Evolutionary conservation across 1,139 yeast species (phyloP), one percentile per base, ranked within the genome.

Genomic region (Geotrichum candidum): DNA sequence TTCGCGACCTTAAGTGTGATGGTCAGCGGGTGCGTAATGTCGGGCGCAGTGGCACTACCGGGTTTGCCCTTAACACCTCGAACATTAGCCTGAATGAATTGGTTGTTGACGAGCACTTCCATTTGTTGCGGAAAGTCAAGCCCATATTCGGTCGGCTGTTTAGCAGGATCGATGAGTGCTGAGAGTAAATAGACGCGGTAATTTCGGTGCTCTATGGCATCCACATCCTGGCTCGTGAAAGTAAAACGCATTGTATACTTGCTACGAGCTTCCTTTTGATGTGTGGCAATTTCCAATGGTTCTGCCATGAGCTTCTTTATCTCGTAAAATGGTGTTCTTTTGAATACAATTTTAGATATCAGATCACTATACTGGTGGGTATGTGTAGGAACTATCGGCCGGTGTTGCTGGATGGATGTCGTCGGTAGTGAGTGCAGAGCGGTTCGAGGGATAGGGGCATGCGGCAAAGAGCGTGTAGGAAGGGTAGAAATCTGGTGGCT

Each of bases 41-140:
- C 78, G 0, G 73, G 75, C 0, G 81, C 79, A 53, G 68, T 66
- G 2, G 77, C 71, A 0, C 79, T 73, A 2, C 80, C 80, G 0
- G 71, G 71, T 58, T 69, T 69, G 35, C 75, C 75, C 59, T 74
- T 74, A 29, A 78, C 65, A 2, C 80, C 80, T 10, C 48, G 48
- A 41, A 41, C 33, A 23, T 54, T 60, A 6, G 53, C 53, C 1
- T 45, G 29, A 7, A 51, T 25, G 9, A 25, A 18, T 3, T 50
- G 52, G 25, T 53, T 53, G 29, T 60, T 57, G 5, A 54, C 60
- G n/a, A 35, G 27, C n/a, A 60, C 18, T 18, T 18, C 51, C 15
- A 50, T 23, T 11, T 52, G 23, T 18, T 38, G 45, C 7, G 63
- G 58, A 51, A 31, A 57, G n/a, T 56, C 45, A 18, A 60, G 25